Conservation (phyloP, 345 rosid species). For the Citrus sinensis region DVS_A1.0 CM039161.1:6877501-6878000, state of each 20-base stretch:
- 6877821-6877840: background rate
- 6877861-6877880: background rate
- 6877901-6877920: conserved; percentile 10
- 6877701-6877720: conserved; percentile 73
- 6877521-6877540: background rate
- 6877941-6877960: background rate
- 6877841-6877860: background rate
- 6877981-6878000: background rate
- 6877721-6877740: conserved; percentile 61
- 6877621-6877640: conserved; percentile 97
- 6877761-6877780: background rate
- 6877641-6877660: conserved; percentile 96
- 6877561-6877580: background rate
- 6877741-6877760: background rate
- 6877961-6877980: background rate
- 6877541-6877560: background rate
- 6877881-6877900: background rate
- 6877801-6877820: background rate
- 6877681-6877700: conserved; percentile 62
- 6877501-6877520: background rate
- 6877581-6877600: background rate
- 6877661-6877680: conserved; percentile 94
- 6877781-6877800: conserved; percentile 1
- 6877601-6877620: conserved; percentile 34
- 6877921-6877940: background rate